Evolutionary conservation across 2,329 filamentous ascomycete genomes (phyloP).

Genomic region (Acrocalymma vagum): DNA sequence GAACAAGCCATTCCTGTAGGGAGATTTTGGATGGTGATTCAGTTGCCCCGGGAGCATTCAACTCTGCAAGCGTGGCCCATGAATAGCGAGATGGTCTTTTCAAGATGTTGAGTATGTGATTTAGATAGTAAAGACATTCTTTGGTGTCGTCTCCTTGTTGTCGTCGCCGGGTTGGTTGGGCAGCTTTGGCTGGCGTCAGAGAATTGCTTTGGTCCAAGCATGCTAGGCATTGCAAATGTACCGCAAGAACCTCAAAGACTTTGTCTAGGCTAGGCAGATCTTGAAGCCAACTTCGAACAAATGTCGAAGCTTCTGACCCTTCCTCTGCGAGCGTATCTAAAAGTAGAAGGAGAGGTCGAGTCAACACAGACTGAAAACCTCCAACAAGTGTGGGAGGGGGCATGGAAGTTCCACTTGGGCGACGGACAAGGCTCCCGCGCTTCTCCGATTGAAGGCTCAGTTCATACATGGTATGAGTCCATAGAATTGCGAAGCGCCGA

Average conservation of each 20-base stretch:
- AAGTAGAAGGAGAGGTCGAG: slow-evolving; percentile 81
- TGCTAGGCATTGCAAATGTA: slow-evolving; percentile 40
- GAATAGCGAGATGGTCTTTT: slow-evolving; percentile 72
- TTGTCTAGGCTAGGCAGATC: slow-evolving; percentile 62
- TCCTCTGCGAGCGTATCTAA: slow-evolving; percentile 81
- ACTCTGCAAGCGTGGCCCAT: slow-evolving; percentile 75
- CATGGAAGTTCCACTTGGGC: slow-evolving; percentile 37
- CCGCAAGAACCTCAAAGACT: slow-evolving; percentile 49
- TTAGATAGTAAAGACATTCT: slow-evolving; percentile 80
- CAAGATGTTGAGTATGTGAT: slow-evolving; percentile 77
- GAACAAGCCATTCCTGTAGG: slow-evolving; percentile 73
- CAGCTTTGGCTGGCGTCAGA: slow-evolving; percentile 18
- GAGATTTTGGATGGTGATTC: slow-evolving; percentile 56
- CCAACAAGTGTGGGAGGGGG: slow-evolving; percentile 43
- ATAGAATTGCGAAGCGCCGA: slow-evolving; percentile 77
- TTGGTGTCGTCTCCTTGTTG: slow-evolving; percentile 70
- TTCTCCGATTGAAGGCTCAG: slow-evolving; percentile 46
- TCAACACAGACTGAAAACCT: slow-evolving; percentile 77
- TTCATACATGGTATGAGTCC: slow-evolving; percentile 73
- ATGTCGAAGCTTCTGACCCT: slow-evolving; percentile 76
- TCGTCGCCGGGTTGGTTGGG: slow-evolving; percentile 2
- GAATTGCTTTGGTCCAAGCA: slow-evolving; percentile 31
- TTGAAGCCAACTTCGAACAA: slow-evolving; percentile 82
- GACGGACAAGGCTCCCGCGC: slow-evolving; percentile 34
- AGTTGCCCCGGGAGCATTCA: slow-evolving; percentile 60